A percentile compares a stretch with the other conserved stretches of the same genome.
Evolutionary conservation across 257 asterid species (phyloP).

Genomic region (Nicotiana benthamiana): DNA sequence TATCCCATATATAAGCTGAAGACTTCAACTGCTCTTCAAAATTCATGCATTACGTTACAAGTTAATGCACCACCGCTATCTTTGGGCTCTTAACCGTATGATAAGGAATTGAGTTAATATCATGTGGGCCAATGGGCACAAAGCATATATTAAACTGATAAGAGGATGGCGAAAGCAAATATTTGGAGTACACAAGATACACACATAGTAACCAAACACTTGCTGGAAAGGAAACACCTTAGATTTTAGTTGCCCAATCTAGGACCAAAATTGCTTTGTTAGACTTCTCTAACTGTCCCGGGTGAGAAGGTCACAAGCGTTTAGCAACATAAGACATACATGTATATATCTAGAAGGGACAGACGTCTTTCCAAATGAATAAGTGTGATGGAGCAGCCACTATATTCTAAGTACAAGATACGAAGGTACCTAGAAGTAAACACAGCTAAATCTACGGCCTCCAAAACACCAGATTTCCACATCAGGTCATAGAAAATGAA

Average conservation of each 20-base stretch:
- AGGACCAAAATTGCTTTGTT: background rate
- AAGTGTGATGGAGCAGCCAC: background rate
- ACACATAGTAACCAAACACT: background rate
- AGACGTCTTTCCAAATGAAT: background rate
- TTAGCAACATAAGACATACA: background rate
- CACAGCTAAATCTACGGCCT: background rate
- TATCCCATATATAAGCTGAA: too few species aligned
- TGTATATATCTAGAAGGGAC: background rate
- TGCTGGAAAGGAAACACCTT: background rate
- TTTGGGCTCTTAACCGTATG: background rate
- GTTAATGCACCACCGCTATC: background rate
- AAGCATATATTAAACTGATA: background rate
- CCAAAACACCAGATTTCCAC: background rate
- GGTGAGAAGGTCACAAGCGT: background rate
- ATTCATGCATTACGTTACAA: background rate
- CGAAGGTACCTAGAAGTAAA: background rate
- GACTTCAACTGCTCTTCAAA: too few species aligned
- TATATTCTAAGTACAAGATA: background rate
- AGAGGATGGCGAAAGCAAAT: background rate
- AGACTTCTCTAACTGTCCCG: background rate
- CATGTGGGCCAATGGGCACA: background rate
- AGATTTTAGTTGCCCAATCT: background rate
- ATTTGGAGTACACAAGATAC: background rate
- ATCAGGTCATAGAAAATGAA: background rate
- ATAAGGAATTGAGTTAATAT: background rate